Base-by-base conservation (phyloP, 1,284 basidiomycete genomes). In the Uromyces viciae-fabae region DNA sequence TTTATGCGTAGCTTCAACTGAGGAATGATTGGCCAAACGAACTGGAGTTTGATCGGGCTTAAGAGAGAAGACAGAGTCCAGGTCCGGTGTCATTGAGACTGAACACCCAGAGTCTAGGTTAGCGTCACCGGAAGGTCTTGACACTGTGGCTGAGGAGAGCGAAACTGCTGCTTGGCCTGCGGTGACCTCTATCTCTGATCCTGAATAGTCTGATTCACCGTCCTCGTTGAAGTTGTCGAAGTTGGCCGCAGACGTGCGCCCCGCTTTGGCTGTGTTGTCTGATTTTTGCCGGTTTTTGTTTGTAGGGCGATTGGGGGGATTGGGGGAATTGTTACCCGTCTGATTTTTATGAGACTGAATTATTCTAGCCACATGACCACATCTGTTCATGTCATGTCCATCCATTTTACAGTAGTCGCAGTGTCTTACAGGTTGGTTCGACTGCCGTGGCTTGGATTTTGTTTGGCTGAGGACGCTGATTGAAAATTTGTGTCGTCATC, bases 41-140 rank as follows among this genome's bases (percentile, higher is more conserved):
- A 69, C 15, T 0, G 66, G 66, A 15, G 42, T 69, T 40, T 25
- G 9, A 19, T 69, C 66, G 1, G 40, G 40, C 22, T 46, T 28
- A 17, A 40, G n/a, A 28, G 25, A 3, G 0, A 1, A 2, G n/a
- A 69, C 42, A 4, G n/a, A 3, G 4, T 11, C 19, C 2, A 19
- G 9, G 17, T 69, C 42, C 1, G 71, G 71, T 3, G 71, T 73
- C 71, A 73, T 56, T 4, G 71, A 73, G 1, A 58, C n/a, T 9
- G 71, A 54, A n/a, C 49, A 54, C 1, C 71, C 71, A 3, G 49
- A 73, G 49, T 73, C 46, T 3, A 56, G 71, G 43, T 73, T 73
- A 3, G 66, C n/a, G 11, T 69, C n/a, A 1, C 40, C 66, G 8
- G 28, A 7, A 11, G 60, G 9, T 5, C 14, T 17, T 0, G 40